These are phyloP conservation scores for Ceratocystis eucalypticola DNA, from an alignment of 2,329 filamentous ascomycete species.

Conservation along the genomic window DNA sequence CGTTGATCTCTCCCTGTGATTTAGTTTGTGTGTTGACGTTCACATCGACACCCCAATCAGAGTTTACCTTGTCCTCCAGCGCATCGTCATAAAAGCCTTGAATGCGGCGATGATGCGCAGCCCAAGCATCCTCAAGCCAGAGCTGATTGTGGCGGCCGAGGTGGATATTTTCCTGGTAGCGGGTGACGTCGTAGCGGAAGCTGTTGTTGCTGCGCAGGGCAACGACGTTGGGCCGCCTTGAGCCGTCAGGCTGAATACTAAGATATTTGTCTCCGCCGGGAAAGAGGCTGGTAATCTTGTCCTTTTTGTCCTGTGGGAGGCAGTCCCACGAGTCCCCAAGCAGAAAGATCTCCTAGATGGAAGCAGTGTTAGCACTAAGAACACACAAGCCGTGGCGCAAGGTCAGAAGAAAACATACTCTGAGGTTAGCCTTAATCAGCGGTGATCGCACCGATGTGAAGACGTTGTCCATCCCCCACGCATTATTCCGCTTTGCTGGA, in stretches of 20 bases:
- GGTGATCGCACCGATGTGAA: constrained; percentile 13
- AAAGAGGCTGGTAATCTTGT: constrained; percentile 9
- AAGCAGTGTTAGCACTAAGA: background rate
- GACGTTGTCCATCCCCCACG: constrained; percentile 11
- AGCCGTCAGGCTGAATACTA: constrained; percentile 26
- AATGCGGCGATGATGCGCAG: constrained; percentile 36
- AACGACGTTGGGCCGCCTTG: constrained; percentile 31
- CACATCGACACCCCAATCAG: constrained; percentile 31
- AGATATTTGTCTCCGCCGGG: constrained; percentile 25
- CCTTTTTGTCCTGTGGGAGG: background rate
- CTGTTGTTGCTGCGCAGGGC: constrained; percentile 35
- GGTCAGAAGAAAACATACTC: constrained; percentile 6
- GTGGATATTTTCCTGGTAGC: constrained; percentile 34
- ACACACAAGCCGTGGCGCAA: background rate
- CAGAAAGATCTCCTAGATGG: constrained; percentile 13
- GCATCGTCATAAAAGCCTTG: constrained; percentile 38
- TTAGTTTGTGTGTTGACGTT: background rate
- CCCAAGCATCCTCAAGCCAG: constrained; percentile 41
- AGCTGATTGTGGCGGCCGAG: constrained; percentile 38
- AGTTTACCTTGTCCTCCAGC: constrained; percentile 33
- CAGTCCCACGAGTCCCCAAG: constrained; percentile 13
- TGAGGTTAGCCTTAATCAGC: constrained; percentile 12
- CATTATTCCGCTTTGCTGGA: constrained; percentile 2
- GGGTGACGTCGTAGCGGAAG: constrained; percentile 35
- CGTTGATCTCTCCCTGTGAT: background rate